Conservation (phyloP, 2,329 filamentous ascomycete species). For the Hypomyces rosellus region DNA sequence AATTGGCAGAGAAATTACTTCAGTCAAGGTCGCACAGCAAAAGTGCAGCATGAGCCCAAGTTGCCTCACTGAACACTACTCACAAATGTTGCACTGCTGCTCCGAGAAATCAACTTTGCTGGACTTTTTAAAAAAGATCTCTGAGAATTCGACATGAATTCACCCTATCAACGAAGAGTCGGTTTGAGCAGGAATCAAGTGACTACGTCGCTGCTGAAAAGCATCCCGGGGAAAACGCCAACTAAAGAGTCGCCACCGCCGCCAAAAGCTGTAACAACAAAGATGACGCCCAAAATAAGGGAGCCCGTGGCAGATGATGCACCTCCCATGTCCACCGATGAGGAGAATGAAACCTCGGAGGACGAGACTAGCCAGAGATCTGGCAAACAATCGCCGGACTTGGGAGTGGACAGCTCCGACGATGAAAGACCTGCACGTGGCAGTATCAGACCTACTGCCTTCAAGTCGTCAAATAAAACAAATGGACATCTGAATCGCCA, state of each 20-base stretch:
- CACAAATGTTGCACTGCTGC: too few relatives aligned
- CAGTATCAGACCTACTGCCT: slow-evolving; percentile 29
- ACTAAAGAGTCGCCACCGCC: not conserved
- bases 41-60: too few relatives aligned
- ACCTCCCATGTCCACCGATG: slow-evolving; percentile 11
- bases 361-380: not conserved
- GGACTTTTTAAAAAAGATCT: too few relatives aligned
- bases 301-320: not conserved
- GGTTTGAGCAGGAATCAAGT: slow-evolving; percentile 18
- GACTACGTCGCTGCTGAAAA: slow-evolving; percentile 15
- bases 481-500: not conserved
- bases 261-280: not conserved
- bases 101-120: too few relatives aligned
- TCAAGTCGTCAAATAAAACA: slow-evolving; percentile 13
- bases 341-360: slow-evolving; percentile 14
- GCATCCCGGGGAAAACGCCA: not conserved
- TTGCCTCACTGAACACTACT: too few relatives aligned
- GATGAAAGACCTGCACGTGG: slow-evolving; percentile 21
- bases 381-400: not conserved
- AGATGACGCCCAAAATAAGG: not conserved
- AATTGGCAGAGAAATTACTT: too few relatives aligned
- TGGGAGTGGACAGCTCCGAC: slow-evolving; percentile 19
- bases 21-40: too few relatives aligned
- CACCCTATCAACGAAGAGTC: slow-evolving; percentile 4
- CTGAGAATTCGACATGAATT: not conserved